Evolutionary conservation across 2,329 filamentous ascomycete species (phyloP), one percentile per base, ranked within the genome.

Genomic region (Rutstroemia sp.): DNA sequence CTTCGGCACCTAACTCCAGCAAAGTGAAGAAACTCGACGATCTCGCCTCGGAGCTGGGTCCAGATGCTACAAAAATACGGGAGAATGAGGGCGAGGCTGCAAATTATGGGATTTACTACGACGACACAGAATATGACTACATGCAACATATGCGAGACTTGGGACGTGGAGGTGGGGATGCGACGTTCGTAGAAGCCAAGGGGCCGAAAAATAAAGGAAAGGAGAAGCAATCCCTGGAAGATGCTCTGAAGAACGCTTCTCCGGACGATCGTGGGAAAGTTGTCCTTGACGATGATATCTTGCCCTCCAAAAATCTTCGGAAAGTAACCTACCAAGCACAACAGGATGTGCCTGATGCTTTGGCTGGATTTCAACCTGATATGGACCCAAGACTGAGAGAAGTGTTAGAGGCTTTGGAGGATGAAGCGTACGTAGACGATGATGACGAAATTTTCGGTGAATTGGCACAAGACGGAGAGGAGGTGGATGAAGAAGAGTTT

Each of bases 111-210:
- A 83, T 99, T 62, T 99, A 88, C 77, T 99, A 81, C 72, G 95
- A 99, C 73, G 94, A 99, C 73, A 87, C 89, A 62, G 82, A 89
- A 68, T 99, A 99, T 73, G 94, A 99, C 73, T 99, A 99, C 75
- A 99, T 99, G 94, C 94, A 99, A 73, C 94, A 99, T 73, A 77
- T 99, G 79, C 87, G 91, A 55, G 94, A 97, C 65, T 75, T 99
- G n/a, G 86, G 86, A 57, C 72, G 76, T 45, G 89, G 77, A 3
- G 68, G 68, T 2, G 88, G 88, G 30, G 86, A 91, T 55, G 83
- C 87, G 30, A 84, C 92, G 48, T 97, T 95, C 68, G 80, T 99
- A 41, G 91, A 96, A 64, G 79, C 82, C n/a, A 79, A 81, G 52
- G 72, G 76, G 12, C 70, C 77, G n/a, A 70, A 73, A 53, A 79